Evolutionary conservation across 2,329 filamentous ascomycete genomes (phyloP).

Genomic region (Geosmithia flava): DNA sequence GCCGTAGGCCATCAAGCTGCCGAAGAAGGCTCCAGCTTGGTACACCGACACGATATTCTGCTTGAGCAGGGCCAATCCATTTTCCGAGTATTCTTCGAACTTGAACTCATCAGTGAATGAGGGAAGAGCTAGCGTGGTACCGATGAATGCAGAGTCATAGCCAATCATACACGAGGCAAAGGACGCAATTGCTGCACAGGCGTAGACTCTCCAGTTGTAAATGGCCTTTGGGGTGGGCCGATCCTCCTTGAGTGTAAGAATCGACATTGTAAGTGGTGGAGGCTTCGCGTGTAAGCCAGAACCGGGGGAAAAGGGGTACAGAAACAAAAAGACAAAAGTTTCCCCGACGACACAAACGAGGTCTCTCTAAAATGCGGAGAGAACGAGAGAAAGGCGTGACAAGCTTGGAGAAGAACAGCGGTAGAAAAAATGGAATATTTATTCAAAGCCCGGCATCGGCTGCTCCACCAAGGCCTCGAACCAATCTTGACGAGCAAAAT

Average conservation of each 20-base stretch:
- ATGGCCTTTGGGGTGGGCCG: slow-evolving; percentile 42
- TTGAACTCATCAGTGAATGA: slow-evolving; percentile 46
- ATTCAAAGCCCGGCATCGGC: background rate
- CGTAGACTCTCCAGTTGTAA: slow-evolving; percentile 50
- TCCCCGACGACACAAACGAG: background rate
- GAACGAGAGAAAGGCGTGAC: background rate
- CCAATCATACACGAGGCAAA: slow-evolving; percentile 45
- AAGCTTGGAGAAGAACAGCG: background rate
- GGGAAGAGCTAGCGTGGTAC: slow-evolving; percentile 9
- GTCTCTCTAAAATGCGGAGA: too few relatives aligned
- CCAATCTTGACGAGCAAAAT: background rate
- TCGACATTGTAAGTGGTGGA: slow-evolving; percentile 19
- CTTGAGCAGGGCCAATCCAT: slow-evolving; percentile 45
- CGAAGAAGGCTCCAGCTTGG: slow-evolving; percentile 77
- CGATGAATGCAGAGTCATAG: slow-evolving; percentile 40
- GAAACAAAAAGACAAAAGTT: background rate
- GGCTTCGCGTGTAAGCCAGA: background rate
- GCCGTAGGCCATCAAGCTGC: slow-evolving; percentile 56
- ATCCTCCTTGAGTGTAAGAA: slow-evolving; percentile 41
- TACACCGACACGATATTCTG: slow-evolving; percentile 72
- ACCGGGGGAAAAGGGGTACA: background rate
- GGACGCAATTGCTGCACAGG: slow-evolving; percentile 38
- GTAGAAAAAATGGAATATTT: background rate
- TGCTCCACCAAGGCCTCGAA: background rate
- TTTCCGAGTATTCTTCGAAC: slow-evolving; percentile 35